Base-by-base conservation (phyloP, 164 flowering plant species). In the Macadamia integrifolia region DNA sequence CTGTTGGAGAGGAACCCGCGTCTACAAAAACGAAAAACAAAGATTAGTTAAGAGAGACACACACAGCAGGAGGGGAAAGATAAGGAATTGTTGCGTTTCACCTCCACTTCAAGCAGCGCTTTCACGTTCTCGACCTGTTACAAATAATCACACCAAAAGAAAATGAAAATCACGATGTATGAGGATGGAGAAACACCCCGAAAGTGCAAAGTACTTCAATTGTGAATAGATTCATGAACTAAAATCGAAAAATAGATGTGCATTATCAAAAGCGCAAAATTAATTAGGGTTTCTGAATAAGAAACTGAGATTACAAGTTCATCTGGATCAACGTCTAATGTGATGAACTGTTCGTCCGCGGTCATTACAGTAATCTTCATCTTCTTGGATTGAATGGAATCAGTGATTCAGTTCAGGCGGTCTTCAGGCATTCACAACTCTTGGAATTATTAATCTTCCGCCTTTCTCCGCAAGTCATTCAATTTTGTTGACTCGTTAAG, bases 341-440 rank as follows among this genome's bases (percentile, higher is more conserved):
- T 68, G 72, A 93, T 77, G 84, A 93, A 84, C 70, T 89, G 91
- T 69, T 93, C 97, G 69, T 84, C 96, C 13, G 85, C 77, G 8
- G 96, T 88, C 91, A 93, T 89, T 59, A 93, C 97, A 70, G 93
- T 91, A 77, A 93, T 83, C 88, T 85, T 93, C 98, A 93, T 93
- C 80, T 71, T 78, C 49, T 30, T 48, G 35, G 8, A 58, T 1
- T 6, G 61, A 13, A 7, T 0, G 23, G 23, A 23, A 23, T 23
- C 23, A 23, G 23, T 23, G 23, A 23, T 23, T 23, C 23, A 23
- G 23, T 23, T 23, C 23, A 23, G 23, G 23, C 1, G 28, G 59
- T 56, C n/a, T 14, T 23, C 17, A 46, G 50, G 92, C 85, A 78
- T 17, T 7, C 7, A 46, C 30, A 17, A 1, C 31, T 48, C 11